phyloP scores from a whole-genome alignment of 192 early-diverging fungal species.

The Backusella australiensis region DNA sequence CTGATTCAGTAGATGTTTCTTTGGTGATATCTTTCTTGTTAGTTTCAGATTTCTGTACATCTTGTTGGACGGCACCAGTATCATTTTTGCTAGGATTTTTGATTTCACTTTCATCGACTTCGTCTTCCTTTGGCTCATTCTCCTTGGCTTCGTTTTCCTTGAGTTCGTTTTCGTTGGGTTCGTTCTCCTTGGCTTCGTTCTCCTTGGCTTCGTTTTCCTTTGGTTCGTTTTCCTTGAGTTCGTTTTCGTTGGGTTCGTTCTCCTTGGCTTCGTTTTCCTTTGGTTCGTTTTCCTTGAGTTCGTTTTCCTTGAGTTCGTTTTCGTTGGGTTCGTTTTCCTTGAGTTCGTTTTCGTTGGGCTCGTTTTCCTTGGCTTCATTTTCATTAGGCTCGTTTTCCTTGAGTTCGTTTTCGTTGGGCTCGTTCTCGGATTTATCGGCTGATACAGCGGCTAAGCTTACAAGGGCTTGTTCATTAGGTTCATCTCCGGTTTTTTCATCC shows the following conservation, averaged over 20 bases:
- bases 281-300: neutral
- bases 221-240: neutral
- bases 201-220: neutral
- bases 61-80: neutral
- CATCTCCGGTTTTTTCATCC: neutral
- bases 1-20: neutral
- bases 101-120: neutral
- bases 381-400: neutral
- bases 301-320: neutral
- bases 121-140: neutral
- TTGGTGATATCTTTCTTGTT: neutral
- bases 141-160: neutral
- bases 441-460: neutral
- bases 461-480: neutral
- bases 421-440: neutral
- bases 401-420: neutral
- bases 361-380: neutral
- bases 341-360: neutral
- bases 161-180: neutral
- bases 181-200: neutral
- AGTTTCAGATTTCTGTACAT: neutral
- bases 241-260: neutral
- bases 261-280: neutral
- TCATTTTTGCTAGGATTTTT: neutral
- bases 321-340: neutral